phyloP scores from a whole-genome alignment of 352 stramenopile species.

The Peronospora destructor region DNA sequence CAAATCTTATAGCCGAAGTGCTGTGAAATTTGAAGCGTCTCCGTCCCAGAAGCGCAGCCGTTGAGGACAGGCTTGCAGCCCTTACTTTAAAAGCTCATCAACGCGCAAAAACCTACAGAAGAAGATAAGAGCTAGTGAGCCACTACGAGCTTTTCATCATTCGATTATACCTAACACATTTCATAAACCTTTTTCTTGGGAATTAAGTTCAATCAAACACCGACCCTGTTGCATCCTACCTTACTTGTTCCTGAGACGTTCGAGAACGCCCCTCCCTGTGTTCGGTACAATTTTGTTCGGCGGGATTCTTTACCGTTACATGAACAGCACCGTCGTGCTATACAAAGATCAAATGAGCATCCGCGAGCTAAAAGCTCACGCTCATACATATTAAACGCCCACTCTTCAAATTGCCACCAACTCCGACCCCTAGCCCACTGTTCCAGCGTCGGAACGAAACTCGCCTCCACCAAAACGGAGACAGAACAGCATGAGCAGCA shows the following conservation, averaged over 20 bases:
- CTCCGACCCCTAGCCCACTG: not conserved
- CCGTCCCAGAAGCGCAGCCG: not conserved
- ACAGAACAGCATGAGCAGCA: constrained; percentile 7
- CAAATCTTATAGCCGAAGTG: not conserved
- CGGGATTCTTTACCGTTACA: constrained; percentile 4
- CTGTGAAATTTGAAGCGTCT: not conserved
- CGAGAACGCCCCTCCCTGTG: not conserved
- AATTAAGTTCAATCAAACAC: not conserved
- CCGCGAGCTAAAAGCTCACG: not conserved
- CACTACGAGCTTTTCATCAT: not conserved
- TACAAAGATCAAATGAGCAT: not conserved
- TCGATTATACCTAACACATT: not conserved
- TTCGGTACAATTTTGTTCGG: constrained; percentile 17
- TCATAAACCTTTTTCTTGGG: not conserved
- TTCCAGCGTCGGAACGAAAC: constrained; percentile 3
- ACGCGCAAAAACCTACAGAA: not conserved
- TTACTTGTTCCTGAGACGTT: constrained; percentile 6
- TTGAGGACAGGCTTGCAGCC: not conserved
- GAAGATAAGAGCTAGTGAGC: not conserved
- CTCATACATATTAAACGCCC: not conserved
- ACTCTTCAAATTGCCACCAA: constrained; percentile 15
- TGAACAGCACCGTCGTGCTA: not conserved
- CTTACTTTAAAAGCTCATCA: not conserved
- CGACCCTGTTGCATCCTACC: constrained; percentile 9
- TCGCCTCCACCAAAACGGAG: not conserved